Percentiles rank a stretch among this genome's conserved stretches.
These are phyloP conservation scores for Phaeosphaeriaceae sp. DNA, from an alignment of 2,329 filamentous ascomycete species.

Conservation along the genomic window DNA sequence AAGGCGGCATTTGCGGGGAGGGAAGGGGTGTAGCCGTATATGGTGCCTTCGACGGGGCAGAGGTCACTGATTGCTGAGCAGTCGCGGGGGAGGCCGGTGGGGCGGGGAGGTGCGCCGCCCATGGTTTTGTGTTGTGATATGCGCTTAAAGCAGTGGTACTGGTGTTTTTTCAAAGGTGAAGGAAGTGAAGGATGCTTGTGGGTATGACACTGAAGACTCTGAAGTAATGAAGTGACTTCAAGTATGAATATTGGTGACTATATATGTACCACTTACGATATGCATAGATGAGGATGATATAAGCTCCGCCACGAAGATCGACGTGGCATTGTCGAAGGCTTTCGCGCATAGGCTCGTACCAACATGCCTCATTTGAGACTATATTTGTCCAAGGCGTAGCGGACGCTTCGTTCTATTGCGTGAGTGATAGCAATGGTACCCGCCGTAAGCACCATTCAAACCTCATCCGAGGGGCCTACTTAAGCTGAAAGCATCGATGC, in stretches of 20 bases:
- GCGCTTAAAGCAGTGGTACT: background rate
- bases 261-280: background rate
- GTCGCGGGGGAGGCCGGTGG: slow-evolving; percentile 19
- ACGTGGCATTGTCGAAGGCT: background rate
- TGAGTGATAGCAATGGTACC: background rate
- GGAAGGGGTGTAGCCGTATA: slow-evolving; percentile 63
- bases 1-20: slow-evolving; percentile 61
- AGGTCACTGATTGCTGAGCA: background rate
- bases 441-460: background rate
- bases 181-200: too few relatives aligned
- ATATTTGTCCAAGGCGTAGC: background rate
- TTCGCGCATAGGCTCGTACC: background rate
- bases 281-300: background rate
- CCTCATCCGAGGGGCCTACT: background rate
- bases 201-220: too few relatives aligned
- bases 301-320: slow-evolving; percentile 3
- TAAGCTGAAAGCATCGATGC: background rate
- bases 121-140: background rate
- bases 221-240: background rate
- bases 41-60: slow-evolving; percentile 56
- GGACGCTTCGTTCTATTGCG: background rate
- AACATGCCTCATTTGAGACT: background rate
- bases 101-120: slow-evolving; percentile 15
- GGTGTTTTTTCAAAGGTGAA: background rate
- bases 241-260: background rate